Percentiles rank a stretch among this genome's conserved stretches.
phyloP scores from a whole-genome alignment of 2,329 filamentous ascomycete genomes.

The Ascomycota sp. region DNA sequence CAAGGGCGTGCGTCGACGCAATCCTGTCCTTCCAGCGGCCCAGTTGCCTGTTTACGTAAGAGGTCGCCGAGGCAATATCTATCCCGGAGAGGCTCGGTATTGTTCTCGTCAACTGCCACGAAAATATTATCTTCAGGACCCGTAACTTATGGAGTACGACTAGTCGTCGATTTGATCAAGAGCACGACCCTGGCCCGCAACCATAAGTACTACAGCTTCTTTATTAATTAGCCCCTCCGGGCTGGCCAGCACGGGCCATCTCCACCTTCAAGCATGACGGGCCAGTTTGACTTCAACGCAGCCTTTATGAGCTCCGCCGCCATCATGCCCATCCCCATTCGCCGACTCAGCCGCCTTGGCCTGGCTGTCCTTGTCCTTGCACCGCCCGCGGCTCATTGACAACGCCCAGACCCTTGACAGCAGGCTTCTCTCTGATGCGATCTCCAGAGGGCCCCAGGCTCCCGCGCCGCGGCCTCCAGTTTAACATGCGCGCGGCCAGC shows the following conservation, averaged over 20 bases:
- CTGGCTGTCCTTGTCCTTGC: constrained; percentile 1
- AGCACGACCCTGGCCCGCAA: too few relatives aligned
- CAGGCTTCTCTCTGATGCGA: constrained; percentile 1
- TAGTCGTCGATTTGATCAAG: too few relatives aligned
- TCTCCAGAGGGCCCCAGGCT: neutral
- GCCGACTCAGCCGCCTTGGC: neutral
- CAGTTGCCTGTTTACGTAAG: too few relatives aligned
- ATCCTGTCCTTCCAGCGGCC: too few relatives aligned
- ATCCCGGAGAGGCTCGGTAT: too few relatives aligned
- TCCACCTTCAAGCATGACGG: constrained; percentile 1
- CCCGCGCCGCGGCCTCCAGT: constrained; percentile 6
- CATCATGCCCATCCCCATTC: constrained; percentile 10
- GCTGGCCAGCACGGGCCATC: constrained; percentile 1
- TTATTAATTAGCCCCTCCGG: neutral
- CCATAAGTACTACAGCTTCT: too few relatives aligned
- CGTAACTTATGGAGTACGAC: too few relatives aligned
- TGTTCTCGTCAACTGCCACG: too few relatives aligned
- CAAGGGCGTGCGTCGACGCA: too few relatives aligned
- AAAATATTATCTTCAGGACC: too few relatives aligned
- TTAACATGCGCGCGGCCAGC: constrained; percentile 16
- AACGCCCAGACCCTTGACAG: constrained; percentile 3
- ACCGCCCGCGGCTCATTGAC: constrained; percentile 1
- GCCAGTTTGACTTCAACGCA: constrained; percentile 1
- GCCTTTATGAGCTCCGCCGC: constrained; percentile 5
- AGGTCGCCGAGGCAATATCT: too few relatives aligned